phyloP scores from a whole-genome alignment of 1,139 yeast species.

The Cylindricascospora bacillispora region DNA sequence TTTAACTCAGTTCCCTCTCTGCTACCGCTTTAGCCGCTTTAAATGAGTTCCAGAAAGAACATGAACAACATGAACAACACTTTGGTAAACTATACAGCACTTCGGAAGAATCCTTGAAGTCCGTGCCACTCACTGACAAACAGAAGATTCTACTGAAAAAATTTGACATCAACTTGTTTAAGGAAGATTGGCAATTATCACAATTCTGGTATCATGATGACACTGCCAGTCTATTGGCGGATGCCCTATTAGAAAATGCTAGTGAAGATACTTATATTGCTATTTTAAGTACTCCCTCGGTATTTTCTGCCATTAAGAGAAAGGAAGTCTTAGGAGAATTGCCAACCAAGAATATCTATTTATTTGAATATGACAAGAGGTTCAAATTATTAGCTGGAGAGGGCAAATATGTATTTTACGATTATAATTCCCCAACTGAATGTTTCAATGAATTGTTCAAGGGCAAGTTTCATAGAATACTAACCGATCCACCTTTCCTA shows the following conservation, averaged over 20 bases:
- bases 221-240: constrained; percentile 57
- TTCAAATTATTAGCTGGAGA: constrained; percentile 62
- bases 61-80: constrained; percentile 42
- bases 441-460: constrained; percentile 46
- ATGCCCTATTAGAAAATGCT: constrained; percentile 65
- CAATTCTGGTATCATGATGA: constrained; percentile 79
- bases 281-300: constrained; percentile 83
- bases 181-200: constrained; percentile 89
- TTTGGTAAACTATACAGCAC: constrained; percentile 44
- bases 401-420: constrained; percentile 56
- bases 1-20: constrained; percentile 39
- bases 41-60: constrained; percentile 58
- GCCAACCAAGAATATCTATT: constrained; percentile 57
- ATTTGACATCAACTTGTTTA: constrained; percentile 49
- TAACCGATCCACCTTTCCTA: constrained; percentile 82
- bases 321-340: constrained; percentile 36
- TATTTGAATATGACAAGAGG: constrained; percentile 67
- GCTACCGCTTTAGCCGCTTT: constrained; percentile 68
- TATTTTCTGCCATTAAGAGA: constrained; percentile 67
- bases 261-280: constrained; percentile 56
- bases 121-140: no score
- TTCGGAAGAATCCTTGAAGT: constrained; percentile 40
- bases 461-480: constrained; percentile 56
- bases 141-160: constrained; percentile 23
- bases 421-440: constrained; percentile 55